Percentiles rank a stretch among this genome's conserved stretches.
Evolutionary conservation across 2,329 filamentous ascomycete genomes (phyloP).

Genomic region (Apiospora rasikravindrae): DNA sequence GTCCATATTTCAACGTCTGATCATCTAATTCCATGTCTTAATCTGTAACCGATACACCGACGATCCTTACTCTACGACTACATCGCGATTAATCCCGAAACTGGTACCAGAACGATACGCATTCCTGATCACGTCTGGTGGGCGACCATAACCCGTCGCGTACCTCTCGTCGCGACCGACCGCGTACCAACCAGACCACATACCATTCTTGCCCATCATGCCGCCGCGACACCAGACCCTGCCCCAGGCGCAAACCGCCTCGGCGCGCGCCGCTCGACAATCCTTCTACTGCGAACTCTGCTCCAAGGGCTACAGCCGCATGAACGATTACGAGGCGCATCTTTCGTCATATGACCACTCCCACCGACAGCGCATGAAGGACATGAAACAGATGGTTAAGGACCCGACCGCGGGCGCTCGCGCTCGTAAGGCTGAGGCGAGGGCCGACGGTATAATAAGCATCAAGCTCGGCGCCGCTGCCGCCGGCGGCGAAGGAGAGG

Average conservation of each 20-base stretch:
- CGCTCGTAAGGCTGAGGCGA: slow-evolving; percentile 72
- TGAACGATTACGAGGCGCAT: slow-evolving; percentile 96
- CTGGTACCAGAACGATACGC: background rate
- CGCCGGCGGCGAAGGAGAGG: slow-evolving; percentile 30
- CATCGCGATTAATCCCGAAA: background rate
- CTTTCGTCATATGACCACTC: slow-evolving; percentile 94
- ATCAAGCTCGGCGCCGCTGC: slow-evolving; percentile 60
- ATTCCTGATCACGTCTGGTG: background rate
- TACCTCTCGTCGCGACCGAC: background rate
- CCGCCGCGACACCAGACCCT: slow-evolving; percentile 61
- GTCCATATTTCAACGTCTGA: background rate
- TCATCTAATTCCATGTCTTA: background rate
- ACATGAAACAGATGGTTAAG: slow-evolving; percentile 84
- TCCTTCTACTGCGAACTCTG: slow-evolving; percentile 88
- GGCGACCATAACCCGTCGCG: background rate
- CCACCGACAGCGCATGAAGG: slow-evolving; percentile 87
- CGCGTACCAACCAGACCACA: background rate
- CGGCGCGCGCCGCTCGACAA: slow-evolving; percentile 76
- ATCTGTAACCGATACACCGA: no score
- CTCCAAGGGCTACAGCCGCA: slow-evolving; percentile 91
- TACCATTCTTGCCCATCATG: background rate
- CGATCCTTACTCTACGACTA: background rate
- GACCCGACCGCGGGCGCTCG: slow-evolving; percentile 70
- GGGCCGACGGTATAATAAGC: slow-evolving; percentile 70
- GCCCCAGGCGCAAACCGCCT: slow-evolving; percentile 62